Evolutionary conservation across 768 basidiomycete genomes (phyloP), one percentile per base, ranked within the genome.

Genomic region (Auriscalpium orientale): DNA sequence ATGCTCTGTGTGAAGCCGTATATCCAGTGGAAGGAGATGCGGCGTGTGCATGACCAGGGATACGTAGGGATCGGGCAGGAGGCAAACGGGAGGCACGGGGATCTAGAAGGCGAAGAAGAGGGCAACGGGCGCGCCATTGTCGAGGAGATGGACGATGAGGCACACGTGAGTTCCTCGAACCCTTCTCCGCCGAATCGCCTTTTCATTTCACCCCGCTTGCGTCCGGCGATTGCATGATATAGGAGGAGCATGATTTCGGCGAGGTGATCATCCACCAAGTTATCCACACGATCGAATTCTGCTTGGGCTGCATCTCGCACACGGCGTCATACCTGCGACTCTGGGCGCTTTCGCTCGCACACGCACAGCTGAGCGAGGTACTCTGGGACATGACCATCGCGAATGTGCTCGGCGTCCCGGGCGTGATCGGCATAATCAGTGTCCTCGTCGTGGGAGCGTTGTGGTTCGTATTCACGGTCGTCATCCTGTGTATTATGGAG

Each of bases 281-380:
- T 59, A 99, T 99, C 66, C 97, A 98, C 72, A 95, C 94, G 22
- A 98, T 99, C 71, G 97, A 99, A 74, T 99, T 98, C 73, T 99
- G 97, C 68, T 83, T 99, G 36, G 97, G 95, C 8, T 98, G 95
- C 71, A 98, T 98, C 66, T 98, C 95, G 60, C 95, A 98, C 71
- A 98, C 95, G 1, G 91, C 91, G 12, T 92, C 89, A 15, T 91
- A 91, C 71, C 81, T 93, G 49, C 89, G 95, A 68, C 78, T 99
- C 40, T 98, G 95, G 95, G 97, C 97, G 18, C 81, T 99, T 8
- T 99, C 97, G 22, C 81, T 99, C 51, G 97, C 97, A 11, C 97
- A 99, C 73, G 93, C 97, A 18, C 97, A 98, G 72, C 77, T 99
- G 16, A 95, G 93, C 40, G 94, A 94, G 70, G 93, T 95, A 53